phyloP scores from a whole-genome alignment of 257 asterid species.

The Solanum bulbocastanum region DNA sequence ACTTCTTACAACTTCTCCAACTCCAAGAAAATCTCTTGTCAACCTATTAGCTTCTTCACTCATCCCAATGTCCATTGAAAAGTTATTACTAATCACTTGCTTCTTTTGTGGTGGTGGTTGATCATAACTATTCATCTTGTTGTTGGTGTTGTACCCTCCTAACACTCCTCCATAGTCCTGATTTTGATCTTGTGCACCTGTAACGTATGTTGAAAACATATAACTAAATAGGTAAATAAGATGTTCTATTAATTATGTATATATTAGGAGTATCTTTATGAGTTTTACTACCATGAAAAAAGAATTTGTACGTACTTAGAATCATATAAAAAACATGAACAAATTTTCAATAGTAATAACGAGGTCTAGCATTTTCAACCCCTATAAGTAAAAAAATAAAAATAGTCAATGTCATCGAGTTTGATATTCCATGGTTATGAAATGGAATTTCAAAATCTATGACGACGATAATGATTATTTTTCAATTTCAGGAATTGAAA shows the following conservation, averaged over 20 bases:
- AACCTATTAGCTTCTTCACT: conserved; percentile 4
- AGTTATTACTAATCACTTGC: background rate
- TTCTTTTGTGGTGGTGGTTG: conserved; percentile 21
- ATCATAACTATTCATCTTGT: background rate
- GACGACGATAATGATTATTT: background rate
- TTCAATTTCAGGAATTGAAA: background rate
- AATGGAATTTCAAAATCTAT: background rate
- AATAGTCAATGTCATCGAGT: background rate
- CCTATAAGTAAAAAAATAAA: background rate
- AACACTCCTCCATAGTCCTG: background rate
- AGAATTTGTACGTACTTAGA: background rate
- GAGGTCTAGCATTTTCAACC: background rate
- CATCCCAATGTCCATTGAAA: background rate
- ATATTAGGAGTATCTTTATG: background rate
- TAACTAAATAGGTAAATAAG: background rate
- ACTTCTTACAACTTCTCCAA: conserved; percentile 54
- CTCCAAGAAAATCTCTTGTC: conserved; percentile 82
- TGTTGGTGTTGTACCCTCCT: conserved; percentile 6
- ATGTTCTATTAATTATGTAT: background rate
- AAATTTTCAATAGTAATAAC: background rate
- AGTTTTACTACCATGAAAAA: background rate
- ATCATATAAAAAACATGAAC: background rate
- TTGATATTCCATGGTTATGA: background rate
- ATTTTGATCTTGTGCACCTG: background rate
- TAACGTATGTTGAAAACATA: background rate